Evolutionary conservation across 371 early-diverging fungal genomes (phyloP).

Genomic region (Mucor irregularis): DNA sequence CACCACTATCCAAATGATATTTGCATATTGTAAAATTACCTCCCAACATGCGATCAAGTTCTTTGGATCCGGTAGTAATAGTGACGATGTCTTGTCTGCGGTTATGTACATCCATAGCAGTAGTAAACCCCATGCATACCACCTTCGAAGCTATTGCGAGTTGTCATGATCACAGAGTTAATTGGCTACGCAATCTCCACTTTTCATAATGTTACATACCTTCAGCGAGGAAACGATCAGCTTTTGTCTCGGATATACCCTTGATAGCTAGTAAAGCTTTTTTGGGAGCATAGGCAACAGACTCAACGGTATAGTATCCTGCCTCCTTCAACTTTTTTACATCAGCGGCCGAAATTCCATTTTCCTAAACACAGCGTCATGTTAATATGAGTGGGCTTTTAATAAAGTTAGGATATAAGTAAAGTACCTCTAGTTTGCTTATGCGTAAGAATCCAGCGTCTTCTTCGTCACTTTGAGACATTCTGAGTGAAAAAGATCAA

Average conservation of each 20-base stretch:
- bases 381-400: no score
- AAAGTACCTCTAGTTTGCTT: constrained; percentile 25
- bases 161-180: background rate
- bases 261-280: constrained; percentile 91
- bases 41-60: constrained; percentile 94
- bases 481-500: background rate
- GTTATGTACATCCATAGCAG: constrained; percentile 94
- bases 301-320: constrained; percentile 95
- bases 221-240: constrained; percentile 96
- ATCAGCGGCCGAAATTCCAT: constrained; percentile 84
- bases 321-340: constrained; percentile 89
- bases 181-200: background rate
- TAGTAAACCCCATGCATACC: constrained; percentile 97
- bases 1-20: constrained; percentile 50
- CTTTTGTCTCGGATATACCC: constrained; percentile 98
- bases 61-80: constrained; percentile 95
- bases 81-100: constrained; percentile 85
- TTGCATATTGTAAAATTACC: constrained; percentile 92
- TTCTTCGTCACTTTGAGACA: constrained; percentile 31
- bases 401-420: background rate
- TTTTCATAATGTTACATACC: constrained; percentile 43
- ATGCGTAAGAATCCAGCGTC: constrained; percentile 28
- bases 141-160: constrained; percentile 78
- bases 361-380: constrained; percentile 61
- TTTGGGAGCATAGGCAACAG: constrained; percentile 96